Conservation (phyloP, 345 rosid genomes). For the Nasturtium officinale region DNA sequence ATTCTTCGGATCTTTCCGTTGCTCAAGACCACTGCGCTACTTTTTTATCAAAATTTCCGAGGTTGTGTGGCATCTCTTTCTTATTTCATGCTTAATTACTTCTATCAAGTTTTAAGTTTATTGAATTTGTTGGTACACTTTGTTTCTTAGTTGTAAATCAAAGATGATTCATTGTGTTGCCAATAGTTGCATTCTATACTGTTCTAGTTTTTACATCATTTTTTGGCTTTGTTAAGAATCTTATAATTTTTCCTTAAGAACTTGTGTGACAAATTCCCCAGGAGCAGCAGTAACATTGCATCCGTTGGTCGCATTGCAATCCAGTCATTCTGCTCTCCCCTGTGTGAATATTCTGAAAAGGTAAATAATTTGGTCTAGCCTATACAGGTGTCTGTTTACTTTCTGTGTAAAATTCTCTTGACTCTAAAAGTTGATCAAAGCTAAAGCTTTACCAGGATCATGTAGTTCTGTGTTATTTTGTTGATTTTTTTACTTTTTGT, state of each 20-base stretch:
- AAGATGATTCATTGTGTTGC: background rate
- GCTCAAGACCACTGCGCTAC: slow-evolving; percentile 58
- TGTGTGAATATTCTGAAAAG: slow-evolving; percentile 69
- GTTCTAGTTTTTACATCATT: background rate
- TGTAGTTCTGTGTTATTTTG: background rate
- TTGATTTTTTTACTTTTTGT: background rate
- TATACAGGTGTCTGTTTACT: slow-evolving; percentile 9
- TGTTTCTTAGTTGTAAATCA: background rate
- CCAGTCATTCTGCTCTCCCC: slow-evolving; percentile 89
- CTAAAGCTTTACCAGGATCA: slow-evolving; percentile 8
- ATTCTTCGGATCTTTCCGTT: slow-evolving; percentile 55
- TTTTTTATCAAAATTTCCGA: slow-evolving; percentile 66
- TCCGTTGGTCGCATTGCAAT: slow-evolving; percentile 74
- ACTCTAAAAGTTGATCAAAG: background rate
- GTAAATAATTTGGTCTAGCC: slow-evolving; percentile 44
- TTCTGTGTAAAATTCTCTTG: slow-evolving; percentile 1
- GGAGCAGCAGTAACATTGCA: slow-evolving; percentile 56
- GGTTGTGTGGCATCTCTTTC: slow-evolving; percentile 49
- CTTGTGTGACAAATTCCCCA: slow-evolving; percentile 40
- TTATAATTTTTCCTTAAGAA: background rate
- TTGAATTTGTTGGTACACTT: background rate
- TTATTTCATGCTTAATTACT: slow-evolving; percentile 25
- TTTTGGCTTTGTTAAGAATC: background rate
- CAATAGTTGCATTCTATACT: slow-evolving; percentile 14
- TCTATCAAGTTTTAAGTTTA: background rate